Evolutionary conservation across 2,329 filamentous ascomycete genomes (phyloP), one percentile per base, ranked within the genome.

Genomic region (Pseudopyricularia javanii): DNA sequence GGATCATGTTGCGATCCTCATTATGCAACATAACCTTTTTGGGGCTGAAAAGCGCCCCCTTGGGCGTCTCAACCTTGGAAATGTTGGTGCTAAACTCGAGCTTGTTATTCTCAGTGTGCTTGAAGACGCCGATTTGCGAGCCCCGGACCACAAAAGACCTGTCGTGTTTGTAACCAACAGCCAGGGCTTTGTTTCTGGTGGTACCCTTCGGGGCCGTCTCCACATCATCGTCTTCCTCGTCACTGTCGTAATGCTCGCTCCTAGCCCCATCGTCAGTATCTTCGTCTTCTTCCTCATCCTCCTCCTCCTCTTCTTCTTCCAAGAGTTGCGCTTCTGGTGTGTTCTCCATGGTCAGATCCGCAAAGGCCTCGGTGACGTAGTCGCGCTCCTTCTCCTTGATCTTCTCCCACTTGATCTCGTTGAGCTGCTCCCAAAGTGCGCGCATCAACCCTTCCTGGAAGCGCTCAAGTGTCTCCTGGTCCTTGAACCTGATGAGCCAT

Each of bases 71-170:
- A 50, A 98, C 88, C 69, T 94, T 95, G 56, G 89, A 95, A 62
- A 98, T 98, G 58, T 91, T 97, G 55, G 93, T 98, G 12, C 89
- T 89, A 68, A 97, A 98, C 65, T 97, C 88, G 15, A 98, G 78
- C 59, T 91, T 85, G 66, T 97, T 94, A 70, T 95, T 88, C 1
- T 83, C 76, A 0, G 90, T 95, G 64, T 98, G 93, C 68, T 94
- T 97, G 79, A 98, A 98, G 40, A 98, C 93, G 53, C 93, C 93
- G 66, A 98, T 98, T 77, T 97, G 96, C 61, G 91, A 93, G 32
- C 93, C 93, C 57, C 93, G 86, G 45, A 98, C 90, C 54, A 98
- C 93, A 61, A 97, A 98, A 0, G 93, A 97, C 55, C 93, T 82
- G 65, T 98, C 93, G 59, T 96, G 87, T 69, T 95, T 97, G 72